Conservation (phyloP, 768 basidiomycete genomes). For the Epithele typhae region DNA sequence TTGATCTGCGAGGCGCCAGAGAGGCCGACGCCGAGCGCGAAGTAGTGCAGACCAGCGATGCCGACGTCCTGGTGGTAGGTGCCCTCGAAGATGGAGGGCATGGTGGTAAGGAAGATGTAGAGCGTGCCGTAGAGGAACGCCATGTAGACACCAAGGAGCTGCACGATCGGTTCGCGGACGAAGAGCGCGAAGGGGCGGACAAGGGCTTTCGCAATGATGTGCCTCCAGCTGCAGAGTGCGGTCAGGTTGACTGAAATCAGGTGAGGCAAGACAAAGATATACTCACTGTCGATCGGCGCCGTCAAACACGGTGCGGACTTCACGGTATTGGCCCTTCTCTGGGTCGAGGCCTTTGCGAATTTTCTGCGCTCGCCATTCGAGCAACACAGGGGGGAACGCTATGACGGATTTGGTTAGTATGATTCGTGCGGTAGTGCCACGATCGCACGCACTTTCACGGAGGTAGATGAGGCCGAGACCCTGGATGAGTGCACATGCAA, state of each 20-base stretch:
- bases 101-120: slow-evolving; percentile 63
- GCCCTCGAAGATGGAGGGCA: slow-evolving; percentile 51
- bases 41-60: slow-evolving; percentile 61
- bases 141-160: slow-evolving; percentile 62
- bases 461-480: slow-evolving; percentile 49
- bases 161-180: slow-evolving; percentile 54
- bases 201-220: slow-evolving; percentile 48
- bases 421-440: not conserved
- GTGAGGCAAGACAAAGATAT: not conserved
- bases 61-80: slow-evolving; percentile 50
- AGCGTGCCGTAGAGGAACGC: slow-evolving; percentile 61
- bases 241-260: not conserved
- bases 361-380: slow-evolving; percentile 47
- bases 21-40: slow-evolving; percentile 66
- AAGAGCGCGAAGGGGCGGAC: slow-evolving; percentile 64
- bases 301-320: slow-evolving; percentile 48
- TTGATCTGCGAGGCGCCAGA: slow-evolving; percentile 45
- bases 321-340: slow-evolving; percentile 37
- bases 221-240: slow-evolving; percentile 43
- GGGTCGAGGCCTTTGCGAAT: slow-evolving; percentile 42
- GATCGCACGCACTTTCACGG: slow-evolving; percentile 49
- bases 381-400: slow-evolving; percentile 28
- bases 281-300: slow-evolving; percentile 38
- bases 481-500: slow-evolving; percentile 53
- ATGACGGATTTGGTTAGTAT: not conserved